Evolutionary conservation across 306 rosid genomes (phyloP), one percentile per base, ranked within the genome.

Genomic region (Castanea sativa): DNA sequence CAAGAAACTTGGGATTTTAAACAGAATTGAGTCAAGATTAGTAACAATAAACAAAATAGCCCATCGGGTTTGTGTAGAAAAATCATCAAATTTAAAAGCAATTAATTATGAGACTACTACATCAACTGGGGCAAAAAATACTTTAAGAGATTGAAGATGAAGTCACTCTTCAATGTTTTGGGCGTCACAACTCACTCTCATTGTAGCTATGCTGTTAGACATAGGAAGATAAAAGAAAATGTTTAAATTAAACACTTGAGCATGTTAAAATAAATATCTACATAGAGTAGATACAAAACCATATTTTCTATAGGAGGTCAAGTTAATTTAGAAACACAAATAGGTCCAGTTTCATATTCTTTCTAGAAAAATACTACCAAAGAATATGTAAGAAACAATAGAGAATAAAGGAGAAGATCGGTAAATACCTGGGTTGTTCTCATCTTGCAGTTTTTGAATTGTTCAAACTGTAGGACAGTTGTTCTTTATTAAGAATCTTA

Each of bases 151-250:
- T 16, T 1, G 32, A 23, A 68, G 71, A 27, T 55, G 10, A 76
- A 89, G 92, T 91, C 81, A 94, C 97, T 90, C 92, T 49, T 88
- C 94, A 19, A 74, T 69, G 69, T 91, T 88, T 86, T 88, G 86
- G 70, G 85, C 83, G 80, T 90, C 97, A 56, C 98, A 90, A 29
- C 90, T 89, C 6, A 94, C 78, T 72, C 91, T 90, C 11, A 77
- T 83, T 55, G 98, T 97, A 0, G 97, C 94, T 67, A 94, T 78
- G 88, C 93, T 92, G 91, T 76, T 60, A 30, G 41, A 25, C 59
- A 63, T 58, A 7, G 49, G 49, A 65, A 52, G 3, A 53, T 53
- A 76, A 73, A 81, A 75, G 51, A 7, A 16, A 69, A 70, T 8
- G 21, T 30, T 76, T 23, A 27, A 73, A 75, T 38, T 77, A 70